Percentiles rank a stretch among this genome's conserved stretches.
Evolutionary conservation across 2,329 filamentous ascomycete species (phyloP).

Genomic region (Teratosphaeriaceae sp.): DNA sequence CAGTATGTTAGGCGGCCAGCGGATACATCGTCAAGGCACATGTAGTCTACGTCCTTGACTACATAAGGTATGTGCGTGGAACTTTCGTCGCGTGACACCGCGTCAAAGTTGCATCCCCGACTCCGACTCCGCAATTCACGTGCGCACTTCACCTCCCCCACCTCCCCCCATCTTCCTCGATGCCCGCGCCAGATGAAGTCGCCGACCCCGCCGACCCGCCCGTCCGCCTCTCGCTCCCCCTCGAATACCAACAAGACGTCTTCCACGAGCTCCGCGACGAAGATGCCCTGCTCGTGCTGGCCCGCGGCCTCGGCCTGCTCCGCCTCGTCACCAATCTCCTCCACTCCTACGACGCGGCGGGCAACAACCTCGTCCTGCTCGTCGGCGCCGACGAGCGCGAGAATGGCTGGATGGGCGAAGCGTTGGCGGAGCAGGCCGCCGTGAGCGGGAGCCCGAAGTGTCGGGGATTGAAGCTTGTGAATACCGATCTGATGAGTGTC

Average conservation of each 20-base stretch:
- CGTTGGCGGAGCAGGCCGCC: slow-evolving; percentile 88
- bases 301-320: slow-evolving; percentile 84
- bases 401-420: slow-evolving; percentile 95
- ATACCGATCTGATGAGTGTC: slow-evolving; percentile 89
- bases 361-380: slow-evolving; percentile 84
- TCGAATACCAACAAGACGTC: slow-evolving; percentile 90
- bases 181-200: slow-evolving; percentile 3
- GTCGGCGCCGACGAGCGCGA: slow-evolving; percentile 88
- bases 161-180: neutral
- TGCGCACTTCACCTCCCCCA: neutral
- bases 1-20: too few species aligned
- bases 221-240: slow-evolving; percentile 74
- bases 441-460: slow-evolving; percentile 77
- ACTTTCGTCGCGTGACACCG: too few species aligned
- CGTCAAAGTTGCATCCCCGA: too few species aligned
- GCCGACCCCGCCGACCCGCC: slow-evolving; percentile 33
- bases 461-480: slow-evolving; percentile 81
- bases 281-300: slow-evolving; percentile 90
- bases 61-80: too few species aligned
- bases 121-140: too few species aligned
- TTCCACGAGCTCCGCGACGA: slow-evolving; percentile 85
- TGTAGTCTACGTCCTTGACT: too few species aligned
- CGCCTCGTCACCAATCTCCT: slow-evolving; percentile 92
- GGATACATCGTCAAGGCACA: too few species aligned
- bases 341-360: slow-evolving; percentile 92